Base-by-base conservation (phyloP, 2,329 filamentous ascomycete species). In the Claviceps spartinae region DNA sequence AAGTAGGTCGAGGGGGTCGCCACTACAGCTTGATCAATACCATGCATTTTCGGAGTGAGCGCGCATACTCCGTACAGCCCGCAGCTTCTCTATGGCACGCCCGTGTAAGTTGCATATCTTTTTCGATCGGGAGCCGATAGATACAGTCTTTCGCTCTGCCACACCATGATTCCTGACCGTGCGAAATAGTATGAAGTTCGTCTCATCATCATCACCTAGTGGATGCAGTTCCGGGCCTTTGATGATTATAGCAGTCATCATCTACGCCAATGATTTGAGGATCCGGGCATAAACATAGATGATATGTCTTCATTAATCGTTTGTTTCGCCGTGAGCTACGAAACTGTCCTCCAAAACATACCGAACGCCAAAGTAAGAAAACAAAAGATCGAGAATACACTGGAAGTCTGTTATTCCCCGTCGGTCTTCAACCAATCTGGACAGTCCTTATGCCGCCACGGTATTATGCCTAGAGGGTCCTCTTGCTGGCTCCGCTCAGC, bases 381-480 rank as follows among this genome's bases (percentile, higher is more conserved):
- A 36, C 38, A 24, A 52, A 40, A 37, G 9, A 52, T 18, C 3
- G 4, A 42, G 16, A 41, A 8, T 41, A 30, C 9, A 14, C 22
- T 42, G 37, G 8, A 36, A 30, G 13, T 3, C 47, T 52, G 52
- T 54, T 44, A 56, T 51, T 64, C 60, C 47, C 58, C 58, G 18
- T 68, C 65, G 56, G 65, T 56, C 46, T 58, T 65, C 54, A 76
- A 72, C 79, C 80, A 84, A 55, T 79, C 71, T 2, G 81, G 78
- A 52, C 83, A 71, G 38, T 83, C 77, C 51, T 69, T 73, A 20
- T 78, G 72, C 47, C 70, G 72, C 81, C 81, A 83, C 2, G 75
- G 72, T 57, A 72, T 76, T 56, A 83, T 81, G 4, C 73, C 76
- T 49, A 72, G 69, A 0, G 77, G 75, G 44, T 81, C 75, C 41